A percentile compares a stretch with the other conserved stretches of the same genome.
phyloP scores from a whole-genome alignment of 805 yeast species.

The Wickerhamiella vanderwaltii region DNA sequence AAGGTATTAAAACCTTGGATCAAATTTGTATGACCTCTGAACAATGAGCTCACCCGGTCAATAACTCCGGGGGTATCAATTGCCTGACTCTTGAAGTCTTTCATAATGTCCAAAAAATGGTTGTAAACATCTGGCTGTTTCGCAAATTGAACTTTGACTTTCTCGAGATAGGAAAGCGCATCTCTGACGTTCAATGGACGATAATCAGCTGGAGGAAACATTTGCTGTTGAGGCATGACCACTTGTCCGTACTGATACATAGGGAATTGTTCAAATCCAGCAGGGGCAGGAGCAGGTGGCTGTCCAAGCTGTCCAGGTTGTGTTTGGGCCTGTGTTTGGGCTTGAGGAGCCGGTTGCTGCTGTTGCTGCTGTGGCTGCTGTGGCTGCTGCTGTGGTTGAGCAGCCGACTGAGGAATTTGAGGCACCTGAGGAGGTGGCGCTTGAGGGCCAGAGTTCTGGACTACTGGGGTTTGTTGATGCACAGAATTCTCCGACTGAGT shows the following conservation, averaged over 20 bases:
- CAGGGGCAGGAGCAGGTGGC: background rate
- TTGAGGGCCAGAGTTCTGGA: too few relatives aligned
- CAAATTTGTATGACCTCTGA: slow-evolving; percentile 80
- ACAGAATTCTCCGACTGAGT: too few relatives aligned
- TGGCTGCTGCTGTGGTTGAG: slow-evolving; percentile 7
- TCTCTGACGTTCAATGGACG: slow-evolving; percentile 86
- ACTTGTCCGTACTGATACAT: slow-evolving; percentile 11
- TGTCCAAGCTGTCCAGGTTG: slow-evolving; percentile 1
- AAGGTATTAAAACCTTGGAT: slow-evolving; percentile 97
- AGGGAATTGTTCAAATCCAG: slow-evolving; percentile 5
- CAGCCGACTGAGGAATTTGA: slow-evolving; percentile 1
- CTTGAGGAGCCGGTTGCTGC: slow-evolving; percentile 13
- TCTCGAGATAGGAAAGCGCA: slow-evolving; percentile 89
- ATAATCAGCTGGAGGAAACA: slow-evolving; percentile 22
- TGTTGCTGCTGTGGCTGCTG: slow-evolving; percentile 13
- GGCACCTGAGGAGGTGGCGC: slow-evolving; percentile 14
- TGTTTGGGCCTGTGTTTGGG: slow-evolving; percentile 5
- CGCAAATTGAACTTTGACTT: slow-evolving; percentile 84
- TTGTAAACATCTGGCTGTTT: slow-evolving; percentile 92
- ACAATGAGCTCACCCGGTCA: slow-evolving; percentile 81
- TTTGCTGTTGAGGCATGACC: slow-evolving; percentile 18
- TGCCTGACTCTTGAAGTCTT: slow-evolving; percentile 91
- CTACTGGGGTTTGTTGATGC: too few relatives aligned
- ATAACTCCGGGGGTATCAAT: slow-evolving; percentile 98
- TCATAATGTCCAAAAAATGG: slow-evolving; percentile 94